Evolutionary conservation across 2,329 filamentous ascomycete genomes (phyloP), one percentile per base, ranked within the genome.

Genomic region (Diaporthe amygdali): DNA sequence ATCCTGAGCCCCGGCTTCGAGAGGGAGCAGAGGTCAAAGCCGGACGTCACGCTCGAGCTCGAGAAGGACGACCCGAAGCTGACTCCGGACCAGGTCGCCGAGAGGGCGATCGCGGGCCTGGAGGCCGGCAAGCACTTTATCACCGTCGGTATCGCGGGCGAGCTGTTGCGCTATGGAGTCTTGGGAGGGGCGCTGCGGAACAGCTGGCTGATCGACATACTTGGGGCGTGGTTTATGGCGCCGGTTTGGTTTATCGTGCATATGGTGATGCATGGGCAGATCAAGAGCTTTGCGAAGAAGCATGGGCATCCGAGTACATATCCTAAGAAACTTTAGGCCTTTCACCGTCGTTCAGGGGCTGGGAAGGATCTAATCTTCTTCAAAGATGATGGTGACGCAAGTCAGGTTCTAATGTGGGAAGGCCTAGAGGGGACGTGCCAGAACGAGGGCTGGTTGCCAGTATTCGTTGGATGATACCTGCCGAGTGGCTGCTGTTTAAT

Each of bases 61-160:
- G 96, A 98, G 82, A 91, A 93, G 75, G 88, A 89, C n/a, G 96
- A 99, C 79, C 92, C 92, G 17, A 87, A 90, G 56, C 93, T 97
- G 81, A 92, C 88, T 0, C 93, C 94, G 6, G 92, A 96, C 6
- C 88, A 92, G 71, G 94, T 97, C 17, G 96, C 96, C 1, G 81
- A 83, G 5, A 85, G 85, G 10, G 86, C 94, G 0, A 90, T 99
- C 66, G 83, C 83, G 52, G 94, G 93, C 0, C 83, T 99, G 54
- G 95, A 98, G 81, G 90, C 84, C 44, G 96, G 96, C 0, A 86
- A 96, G 30, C 96, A 94, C 80, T 87, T 94, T 77, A 89, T 97
- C 54, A 92, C 94, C 0, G 93, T 95, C 14, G 92, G 90, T 72
- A 90, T 91, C 73, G 79, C 97, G 56, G 94, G 93, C 1, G 82